These are phyloP conservation scores for Nasturtium officinale DNA, from an alignment of 345 rosid species.

Conservation along the genomic window DNA sequence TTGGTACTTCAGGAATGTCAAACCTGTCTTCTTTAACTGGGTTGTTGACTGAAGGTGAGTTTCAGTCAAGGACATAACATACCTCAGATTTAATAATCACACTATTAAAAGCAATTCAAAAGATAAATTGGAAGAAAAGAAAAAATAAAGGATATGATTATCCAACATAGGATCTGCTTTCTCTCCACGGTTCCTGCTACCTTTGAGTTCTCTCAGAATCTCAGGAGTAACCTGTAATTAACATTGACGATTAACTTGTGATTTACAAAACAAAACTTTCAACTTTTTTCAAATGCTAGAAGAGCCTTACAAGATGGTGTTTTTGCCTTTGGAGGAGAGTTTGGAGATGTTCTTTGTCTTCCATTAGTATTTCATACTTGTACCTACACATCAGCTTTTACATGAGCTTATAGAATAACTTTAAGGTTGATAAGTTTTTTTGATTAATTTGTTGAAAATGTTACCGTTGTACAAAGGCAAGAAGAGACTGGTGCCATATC, in stretches of 20 bases:
- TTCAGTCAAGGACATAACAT: slow-evolving; percentile 55
- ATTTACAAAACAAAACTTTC: background rate
- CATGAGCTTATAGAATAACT: slow-evolving; percentile 1
- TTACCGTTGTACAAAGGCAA: slow-evolving; percentile 88
- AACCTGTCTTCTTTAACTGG: slow-evolving; percentile 84
- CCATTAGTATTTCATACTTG: slow-evolving; percentile 77
- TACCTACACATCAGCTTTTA: slow-evolving; percentile 53
- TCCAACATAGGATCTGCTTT: slow-evolving; percentile 67
- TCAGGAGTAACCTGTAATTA: slow-evolving; percentile 73
- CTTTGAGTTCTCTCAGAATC: slow-evolving; percentile 72
- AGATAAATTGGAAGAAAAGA: background rate
- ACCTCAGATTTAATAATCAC: background rate
- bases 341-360: slow-evolving; percentile 78
- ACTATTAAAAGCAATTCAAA: background rate
- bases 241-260: background rate
- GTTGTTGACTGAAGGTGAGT: slow-evolving; percentile 65
- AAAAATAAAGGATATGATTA: slow-evolving; percentile 68
- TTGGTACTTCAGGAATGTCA: slow-evolving; percentile 96
- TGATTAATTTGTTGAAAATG: background rate
- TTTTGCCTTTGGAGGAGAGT: slow-evolving; percentile 63
- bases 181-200: slow-evolving; percentile 87
- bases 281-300: background rate
- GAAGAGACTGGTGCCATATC: slow-evolving; percentile 97
- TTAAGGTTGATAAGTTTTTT: background rate
- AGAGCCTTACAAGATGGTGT: slow-evolving; percentile 69